Evolutionary conservation across 495 filamentous ascomycete species (phyloP), one percentile per base, ranked within the genome.

Genomic region (Trichoderma orchidacearum): DNA sequence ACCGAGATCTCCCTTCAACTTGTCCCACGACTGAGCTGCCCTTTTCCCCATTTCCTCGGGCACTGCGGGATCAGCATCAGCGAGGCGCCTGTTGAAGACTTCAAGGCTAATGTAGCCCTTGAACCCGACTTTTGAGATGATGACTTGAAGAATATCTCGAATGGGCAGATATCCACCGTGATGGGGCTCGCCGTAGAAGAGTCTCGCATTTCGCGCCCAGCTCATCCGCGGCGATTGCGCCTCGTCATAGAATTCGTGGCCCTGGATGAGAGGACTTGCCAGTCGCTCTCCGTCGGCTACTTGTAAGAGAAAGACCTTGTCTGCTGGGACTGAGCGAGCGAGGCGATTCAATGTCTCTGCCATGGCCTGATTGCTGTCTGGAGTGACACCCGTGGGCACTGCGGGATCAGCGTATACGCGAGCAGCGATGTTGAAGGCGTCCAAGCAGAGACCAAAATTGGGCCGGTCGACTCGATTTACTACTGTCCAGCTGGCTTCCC

Each of bases 381-480:
- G 64, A 0, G 74, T 80, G 27, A 71, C 70, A 1, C 87, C 85
- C 0, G 71, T 64, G 8, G 72, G 60, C 1, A 69, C 61, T 1
- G 82, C 69, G 0, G 85, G 85, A 59, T 92, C 86, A 1, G 84
- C 87, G 60, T 82, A 93, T 27, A 88, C 78, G 31, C 83, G 73
- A 1, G 80, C 87, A 0, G 84, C 83, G 45, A 90, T 86, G 69
- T 93, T 88, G 68, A 87, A 93, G 0, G 85, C 87, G 68, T 91
- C 87, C 12, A 91, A 75, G 68, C 86, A 90, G 55, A 88, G 71
- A 11, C 87, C 88, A 60, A 91, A 87, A 68, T 90, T 91, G 15
- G 76, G 73, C 4, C 86, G 70, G 64, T 89, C 68, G 32, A 90
- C 85, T n/a, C 64, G 66, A 51, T 72, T 61, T 0, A 89, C 81